Evolutionary conservation across 2,329 filamentous ascomycete species (phyloP), one percentile per base, ranked within the genome.

Genomic region (Thelonectria rubi): DNA sequence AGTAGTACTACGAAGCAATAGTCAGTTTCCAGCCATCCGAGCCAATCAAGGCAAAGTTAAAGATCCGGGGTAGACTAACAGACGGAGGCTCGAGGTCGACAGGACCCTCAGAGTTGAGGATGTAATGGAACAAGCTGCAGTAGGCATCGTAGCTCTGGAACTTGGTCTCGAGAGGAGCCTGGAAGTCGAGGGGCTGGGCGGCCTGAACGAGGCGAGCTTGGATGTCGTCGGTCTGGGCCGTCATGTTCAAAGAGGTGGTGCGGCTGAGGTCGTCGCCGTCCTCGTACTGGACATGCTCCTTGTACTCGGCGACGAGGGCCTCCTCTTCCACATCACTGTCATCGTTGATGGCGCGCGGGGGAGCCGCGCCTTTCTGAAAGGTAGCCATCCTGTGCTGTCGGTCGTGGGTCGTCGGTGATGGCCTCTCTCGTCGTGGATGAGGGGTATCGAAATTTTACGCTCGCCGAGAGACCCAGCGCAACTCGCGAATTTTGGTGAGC

Each of bases 131-230:
- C 73, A 99, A 84, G 80, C 92, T 97, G 89, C 95, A 99, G 87
- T 99, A 99, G 78, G 93, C 92, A 83, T 99, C 95, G 85, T 99
- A 99, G 83, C 94, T 97, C 79, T 93, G 90, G 83, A 98, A 97
- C 83, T 98, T 98, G 79, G 92, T 92, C 80, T 98, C 95, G 58
- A 99, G 86, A 34, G 94, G 92, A 49, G 95, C 95, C 75, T 95
- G 93, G 80, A 97, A 98, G 78, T 99, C 95, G 69, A 99, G 86
- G 53, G 95, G 95, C 74, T 95, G 94, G 67, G 95, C 95, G 62
- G 95, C 95, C 69, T 94, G 93, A 68, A 90, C 90, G 66, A 99
- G 86, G 78, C 95, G 91, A 66, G 92, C 91, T 82, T 98, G 94
- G 74, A 99, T 92, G 76, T 98, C 95, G 79, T 97, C 93, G 76